Conservation (phyloP, 208 protist species). For the Trypanosoma mega region DNA sequence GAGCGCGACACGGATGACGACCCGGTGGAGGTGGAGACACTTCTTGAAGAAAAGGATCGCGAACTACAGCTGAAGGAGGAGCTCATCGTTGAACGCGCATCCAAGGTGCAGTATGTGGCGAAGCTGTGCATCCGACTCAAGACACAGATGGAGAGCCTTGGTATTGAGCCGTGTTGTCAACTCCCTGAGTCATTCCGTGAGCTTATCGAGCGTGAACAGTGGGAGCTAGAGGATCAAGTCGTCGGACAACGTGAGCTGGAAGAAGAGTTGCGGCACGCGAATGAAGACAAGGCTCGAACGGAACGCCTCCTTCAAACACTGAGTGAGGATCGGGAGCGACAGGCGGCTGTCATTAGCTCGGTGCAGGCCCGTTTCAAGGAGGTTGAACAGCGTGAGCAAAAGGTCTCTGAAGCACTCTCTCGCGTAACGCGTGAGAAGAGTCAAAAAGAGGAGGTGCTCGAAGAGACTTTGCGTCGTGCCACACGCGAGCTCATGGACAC, state of each 20-base stretch:
- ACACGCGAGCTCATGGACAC: slow-evolving; percentile 66
- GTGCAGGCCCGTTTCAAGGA: slow-evolving; percentile 48
- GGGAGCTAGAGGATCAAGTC: slow-evolving; percentile 46
- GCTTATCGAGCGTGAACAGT: slow-evolving; percentile 53
- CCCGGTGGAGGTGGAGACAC: slow-evolving; percentile 27
- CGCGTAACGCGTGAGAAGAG: slow-evolving; percentile 46
- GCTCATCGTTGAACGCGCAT: slow-evolving; percentile 71
- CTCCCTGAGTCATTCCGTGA: slow-evolving; percentile 67
- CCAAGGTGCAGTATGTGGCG: slow-evolving; percentile 75
- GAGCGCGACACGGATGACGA: slow-evolving; percentile 26
- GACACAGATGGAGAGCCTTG: slow-evolving; percentile 66
- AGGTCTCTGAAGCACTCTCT: slow-evolving; percentile 34
- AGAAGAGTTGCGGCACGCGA: slow-evolving; percentile 43
- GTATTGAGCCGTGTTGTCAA: slow-evolving; percentile 64
- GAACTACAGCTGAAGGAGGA: slow-evolving; percentile 77
- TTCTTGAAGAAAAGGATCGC: slow-evolving; percentile 66
- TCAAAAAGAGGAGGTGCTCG: slow-evolving; percentile 55
- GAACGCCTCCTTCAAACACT: slow-evolving; percentile 57
- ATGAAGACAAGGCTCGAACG: slow-evolving; percentile 65
- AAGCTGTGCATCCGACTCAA: slow-evolving; percentile 65
- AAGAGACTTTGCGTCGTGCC: slow-evolving; percentile 57
- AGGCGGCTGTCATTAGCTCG: slow-evolving; percentile 44
- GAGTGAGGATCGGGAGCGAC: slow-evolving; percentile 58
- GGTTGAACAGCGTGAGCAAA: slow-evolving; percentile 51
- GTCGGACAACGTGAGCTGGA: slow-evolving; percentile 65